A percentile compares a stretch with the other conserved stretches of the same genome.
These are phyloP conservation scores for Xylaria nigripes DNA, from an alignment of 495 filamentous ascomycete species.

Conservation along the genomic window DNA sequence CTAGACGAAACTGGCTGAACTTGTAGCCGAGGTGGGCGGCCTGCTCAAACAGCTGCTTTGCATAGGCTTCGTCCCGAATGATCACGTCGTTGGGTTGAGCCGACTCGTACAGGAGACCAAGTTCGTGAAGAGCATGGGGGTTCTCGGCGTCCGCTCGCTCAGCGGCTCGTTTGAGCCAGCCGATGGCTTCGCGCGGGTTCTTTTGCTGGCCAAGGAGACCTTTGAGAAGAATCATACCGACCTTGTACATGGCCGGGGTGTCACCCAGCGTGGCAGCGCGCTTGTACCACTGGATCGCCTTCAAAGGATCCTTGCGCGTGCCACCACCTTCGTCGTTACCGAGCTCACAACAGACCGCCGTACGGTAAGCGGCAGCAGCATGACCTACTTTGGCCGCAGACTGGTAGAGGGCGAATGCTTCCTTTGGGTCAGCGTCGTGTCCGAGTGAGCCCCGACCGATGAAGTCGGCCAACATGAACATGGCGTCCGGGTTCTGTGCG, in stretches of 20 bases:
- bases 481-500: conserved; percentile 63
- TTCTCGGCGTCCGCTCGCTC: conserved; percentile 83
- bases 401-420: conserved; percentile 89
- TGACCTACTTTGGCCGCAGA: conserved; percentile 86
- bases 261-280: conserved; percentile 85
- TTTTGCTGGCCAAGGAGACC: conserved; percentile 84
- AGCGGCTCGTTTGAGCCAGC: conserved; percentile 87
- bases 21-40: conserved; percentile 92
- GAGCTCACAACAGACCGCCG: conserved; percentile 95
- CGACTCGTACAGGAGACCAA: conserved; percentile 76
- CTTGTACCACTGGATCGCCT: conserved; percentile 97
- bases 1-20: conserved; percentile 85
- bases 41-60: conserved; percentile 69
- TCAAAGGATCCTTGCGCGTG: conserved; percentile 79
- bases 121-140: conserved; percentile 89
- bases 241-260: conserved; percentile 93
- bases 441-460: conserved; percentile 62
- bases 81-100: conserved; percentile 60
- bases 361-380: conserved; percentile 79
- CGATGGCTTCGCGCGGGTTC: conserved; percentile 75
- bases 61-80: conserved; percentile 71
- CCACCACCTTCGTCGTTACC: conserved; percentile 91
- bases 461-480: conserved; percentile 90
- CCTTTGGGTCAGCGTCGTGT: conserved; percentile 72
- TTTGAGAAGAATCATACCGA: conserved; percentile 91